Evolutionary conservation across 345 rosid species (phyloP), one percentile per base, ranked within the genome.

Genomic region (Nephelium lappaceum): DNA sequence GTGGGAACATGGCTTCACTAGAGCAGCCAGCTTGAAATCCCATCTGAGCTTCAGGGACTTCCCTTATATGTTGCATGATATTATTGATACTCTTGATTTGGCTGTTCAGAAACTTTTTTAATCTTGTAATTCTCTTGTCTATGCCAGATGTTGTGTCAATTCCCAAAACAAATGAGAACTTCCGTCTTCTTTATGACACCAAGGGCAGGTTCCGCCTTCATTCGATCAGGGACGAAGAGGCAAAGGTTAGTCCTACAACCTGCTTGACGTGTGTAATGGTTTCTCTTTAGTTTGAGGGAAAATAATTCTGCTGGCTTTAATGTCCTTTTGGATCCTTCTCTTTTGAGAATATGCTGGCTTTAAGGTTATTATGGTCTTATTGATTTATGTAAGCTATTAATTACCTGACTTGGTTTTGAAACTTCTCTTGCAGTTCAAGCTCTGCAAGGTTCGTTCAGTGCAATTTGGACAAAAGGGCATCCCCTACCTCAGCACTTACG

Each of bases 171-270:
- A 91, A 86, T 65, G 98, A 93, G 88, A 91, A 87, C 88, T 92
- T 92, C 83, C 95, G 98, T 67, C 92, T 93, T 23, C 85, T 93
- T 39, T 93, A 91, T 72, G 98, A 93, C 83, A 91, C 98, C 63
- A 93, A 93, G 86, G 98, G 98, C 19, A 91, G 98, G 68, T 93
- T 92, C 87, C 89, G 98, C 68, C 91, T 93, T 67, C 94, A 90
- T 77, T 88, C 93, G 74, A 58, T 93, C 82, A 89, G 84, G 36
- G 97, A 92, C 74, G 97, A 90, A 51, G 97, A 93, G 80, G 92
- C 97, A 21, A 93, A 93, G 92, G 97, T 93, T 66, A 55, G 88
- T 43, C 42, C 69, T 60, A 60, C 64, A 19, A 21, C 27, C 64
- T 16, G 14, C 75, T 55, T 19, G 31, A 8, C 7, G 18, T 70